Evolutionary conservation across 1,284 basidiomycete species (phyloP), one percentile per base, ranked within the genome.

Genomic region (Irpex sp.): DNA sequence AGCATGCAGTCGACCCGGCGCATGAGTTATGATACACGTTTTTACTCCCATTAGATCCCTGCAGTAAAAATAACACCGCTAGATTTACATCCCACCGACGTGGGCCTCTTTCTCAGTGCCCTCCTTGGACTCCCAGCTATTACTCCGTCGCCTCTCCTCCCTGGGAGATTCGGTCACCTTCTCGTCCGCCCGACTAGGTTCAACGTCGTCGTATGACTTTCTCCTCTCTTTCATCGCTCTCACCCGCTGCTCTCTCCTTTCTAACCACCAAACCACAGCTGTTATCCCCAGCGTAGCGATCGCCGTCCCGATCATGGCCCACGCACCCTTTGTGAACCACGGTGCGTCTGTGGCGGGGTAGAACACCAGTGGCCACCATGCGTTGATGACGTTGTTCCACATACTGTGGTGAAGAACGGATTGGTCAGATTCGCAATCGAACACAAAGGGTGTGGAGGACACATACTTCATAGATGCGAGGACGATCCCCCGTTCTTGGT

Each of bases 301-400:
- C 58, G 81, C 81, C 4, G 79, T 80, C 61, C 82, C 84, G 51
- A 89, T 79, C 85, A 89, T 86, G 13, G 86, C 83, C 68, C 86
- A 84, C 83, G 86, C 84, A 17, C 87, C 87, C 65, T 83, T 88
- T 6, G 69, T 79, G 71, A 89, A 89, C 36, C 76, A 75, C 13
- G 87, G 87, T 13, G 86, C 86, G 63, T 89, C 87, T 11, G 86
- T 86, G 2, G 86, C 85, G 21, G 81, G 82, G 70, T 89, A 89
- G 71, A 89, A 85, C 6, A 89, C 79, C 15, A 89, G 77, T 49
- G 86, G 81, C 86, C 86, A 89, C 85, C 86, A 89, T 4, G 86
- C 86, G 69, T 89, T 89, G 55, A 89, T 72, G 33, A 79, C 85
- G 68, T 88, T 88, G 74, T 85, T 88, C 83, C 86, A 88, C 86